A percentile compares a stretch with the other conserved stretches of the same genome.
Evolutionary conservation across 2,329 filamentous ascomycete species (phyloP).

Genomic region (Ascochyta lentis): DNA sequence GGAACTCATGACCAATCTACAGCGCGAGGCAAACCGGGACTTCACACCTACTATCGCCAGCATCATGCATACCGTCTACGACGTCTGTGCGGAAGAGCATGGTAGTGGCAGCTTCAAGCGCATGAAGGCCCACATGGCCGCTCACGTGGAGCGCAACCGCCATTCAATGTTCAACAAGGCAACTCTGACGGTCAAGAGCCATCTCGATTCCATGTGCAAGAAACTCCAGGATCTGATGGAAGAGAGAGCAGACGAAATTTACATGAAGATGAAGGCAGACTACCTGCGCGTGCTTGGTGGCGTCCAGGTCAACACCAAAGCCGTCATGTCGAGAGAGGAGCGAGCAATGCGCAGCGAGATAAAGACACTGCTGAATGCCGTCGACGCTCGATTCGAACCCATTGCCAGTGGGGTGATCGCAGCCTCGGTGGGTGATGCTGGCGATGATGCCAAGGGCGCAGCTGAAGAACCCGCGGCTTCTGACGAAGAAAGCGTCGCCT

Average conservation of each 20-base stretch:
- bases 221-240: conserved; percentile 54
- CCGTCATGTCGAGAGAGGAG: conserved; percentile 24
- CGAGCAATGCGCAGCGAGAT: conserved; percentile 23
- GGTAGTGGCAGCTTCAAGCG: conserved; percentile 57
- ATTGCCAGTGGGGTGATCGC: conserved; percentile 29
- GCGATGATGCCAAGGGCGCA: not conserved
- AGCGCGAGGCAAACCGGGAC: conserved; percentile 61
- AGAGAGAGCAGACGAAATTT: conserved; percentile 56
- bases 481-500: conserved; percentile 13
- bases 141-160: conserved; percentile 52
- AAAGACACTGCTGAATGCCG: conserved; percentile 19
- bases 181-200: conserved; percentile 49
- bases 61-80: conserved; percentile 58
- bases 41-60: conserved; percentile 58
- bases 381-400: conserved; percentile 32
- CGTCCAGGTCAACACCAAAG: conserved; percentile 11
- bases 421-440: not conserved
- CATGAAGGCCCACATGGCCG: conserved; percentile 61
- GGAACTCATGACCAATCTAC: conserved; percentile 51
- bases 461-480: not conserved
- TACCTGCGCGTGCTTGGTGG: conserved; percentile 48
- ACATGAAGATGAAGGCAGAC: conserved; percentile 43
- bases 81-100: conserved; percentile 52
- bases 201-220: conserved; percentile 53
- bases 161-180: conserved; percentile 60